These are phyloP conservation scores for Aspergillus udagawae DNA, from an alignment of 2,329 filamentous ascomycete genomes.

Conservation along the genomic window DNA sequence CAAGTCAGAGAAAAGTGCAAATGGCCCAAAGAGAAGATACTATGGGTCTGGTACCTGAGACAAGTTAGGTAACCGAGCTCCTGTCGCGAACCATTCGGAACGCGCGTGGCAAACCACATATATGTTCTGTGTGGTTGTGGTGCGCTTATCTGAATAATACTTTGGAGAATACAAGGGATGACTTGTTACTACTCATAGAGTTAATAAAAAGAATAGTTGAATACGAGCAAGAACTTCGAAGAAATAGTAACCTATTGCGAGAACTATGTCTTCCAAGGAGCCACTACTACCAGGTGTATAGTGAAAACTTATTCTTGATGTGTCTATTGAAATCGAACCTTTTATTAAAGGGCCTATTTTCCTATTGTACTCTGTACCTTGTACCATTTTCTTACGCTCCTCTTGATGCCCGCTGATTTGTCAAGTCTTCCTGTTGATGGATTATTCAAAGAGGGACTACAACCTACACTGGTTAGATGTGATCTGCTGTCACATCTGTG, in stretches of 20 bases:
- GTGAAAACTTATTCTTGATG: too few relatives aligned
- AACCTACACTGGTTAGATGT: constrained; percentile 24
- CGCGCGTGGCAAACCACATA: constrained; percentile 8
- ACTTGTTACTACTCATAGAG: neutral
- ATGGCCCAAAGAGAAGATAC: neutral
- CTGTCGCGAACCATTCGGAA: constrained; percentile 12
- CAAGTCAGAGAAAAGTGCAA: neutral
- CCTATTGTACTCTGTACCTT: neutral
- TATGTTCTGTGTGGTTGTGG: neutral
- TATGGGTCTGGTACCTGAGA: neutral
- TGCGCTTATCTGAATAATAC: neutral
- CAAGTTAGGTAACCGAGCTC: neutral
- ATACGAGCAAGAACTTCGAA: neutral
- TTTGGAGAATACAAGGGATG: neutral
- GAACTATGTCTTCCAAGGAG: neutral
- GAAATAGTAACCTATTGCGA: neutral
- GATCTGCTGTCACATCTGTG: constrained; percentile 33
- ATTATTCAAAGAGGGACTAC: neutral
- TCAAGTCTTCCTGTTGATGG: neutral
- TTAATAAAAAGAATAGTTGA: neutral
- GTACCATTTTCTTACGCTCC: neutral
- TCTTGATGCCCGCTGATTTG: neutral
- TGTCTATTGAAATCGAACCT: neutral
- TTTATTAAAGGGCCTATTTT: neutral
- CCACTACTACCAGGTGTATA: neutral